Percentiles rank a stretch among this genome's conserved stretches.
phyloP scores from a whole-genome alignment of 2,329 filamentous ascomycete genomes.

The Aureobasidium mangrovei region DNA sequence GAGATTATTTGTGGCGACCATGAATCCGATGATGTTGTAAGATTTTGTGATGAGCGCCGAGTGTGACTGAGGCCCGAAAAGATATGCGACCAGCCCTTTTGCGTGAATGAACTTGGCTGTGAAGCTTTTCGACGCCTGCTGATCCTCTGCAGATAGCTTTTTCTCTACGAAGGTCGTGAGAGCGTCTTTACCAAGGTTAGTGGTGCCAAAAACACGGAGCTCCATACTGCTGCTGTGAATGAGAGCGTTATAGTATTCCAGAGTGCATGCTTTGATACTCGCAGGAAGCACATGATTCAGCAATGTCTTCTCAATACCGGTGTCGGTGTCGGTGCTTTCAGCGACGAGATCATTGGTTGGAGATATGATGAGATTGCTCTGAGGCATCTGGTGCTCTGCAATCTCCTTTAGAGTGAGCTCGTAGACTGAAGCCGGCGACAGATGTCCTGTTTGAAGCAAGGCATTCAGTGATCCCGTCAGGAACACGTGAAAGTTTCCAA shows the following conservation, averaged over 20 bases:
- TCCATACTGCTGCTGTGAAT: slow-evolving; percentile 86
- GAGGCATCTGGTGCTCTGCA: background rate
- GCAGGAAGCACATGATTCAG: background rate
- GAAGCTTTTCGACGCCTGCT: slow-evolving; percentile 51
- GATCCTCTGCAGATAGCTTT: slow-evolving; percentile 31
- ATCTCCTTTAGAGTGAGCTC: background rate
- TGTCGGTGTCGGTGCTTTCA: background rate
- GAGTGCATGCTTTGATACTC: slow-evolving; percentile 54
- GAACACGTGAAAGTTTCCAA: background rate
- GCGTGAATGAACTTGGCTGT: slow-evolving; percentile 60
- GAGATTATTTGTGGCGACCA: slow-evolving; percentile 71
- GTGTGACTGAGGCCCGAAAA: slow-evolving; percentile 84
- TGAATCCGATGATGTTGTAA: slow-evolving; percentile 76
- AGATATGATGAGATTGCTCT: background rate
- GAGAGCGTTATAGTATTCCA: slow-evolving; percentile 59
- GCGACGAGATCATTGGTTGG: background rate
- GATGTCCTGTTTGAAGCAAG: background rate
- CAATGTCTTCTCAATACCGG: background rate
- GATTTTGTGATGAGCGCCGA: slow-evolving; percentile 78
- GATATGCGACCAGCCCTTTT: slow-evolving; percentile 71
- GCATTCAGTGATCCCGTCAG: background rate
- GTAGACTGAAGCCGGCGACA: background rate
- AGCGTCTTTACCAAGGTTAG: slow-evolving; percentile 63
- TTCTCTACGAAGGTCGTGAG: slow-evolving; percentile 50
- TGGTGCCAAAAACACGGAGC: slow-evolving; percentile 69